Conservation (phyloP, 768 basidiomycete species). For the Serendipita sp. region DNA sequence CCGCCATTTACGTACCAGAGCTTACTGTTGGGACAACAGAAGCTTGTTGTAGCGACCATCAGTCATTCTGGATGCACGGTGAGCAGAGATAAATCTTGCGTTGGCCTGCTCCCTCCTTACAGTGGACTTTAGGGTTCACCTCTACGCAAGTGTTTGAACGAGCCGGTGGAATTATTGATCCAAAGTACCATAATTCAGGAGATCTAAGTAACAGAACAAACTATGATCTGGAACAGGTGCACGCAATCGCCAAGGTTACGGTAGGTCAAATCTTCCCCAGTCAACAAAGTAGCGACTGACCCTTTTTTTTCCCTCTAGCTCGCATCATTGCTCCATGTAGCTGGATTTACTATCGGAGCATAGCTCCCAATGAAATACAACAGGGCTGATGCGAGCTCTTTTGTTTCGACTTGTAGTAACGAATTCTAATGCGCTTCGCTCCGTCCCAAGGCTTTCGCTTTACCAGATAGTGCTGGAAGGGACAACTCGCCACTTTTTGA, state of each 20-base stretch:
- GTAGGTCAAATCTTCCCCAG: slow-evolving; percentile 22
- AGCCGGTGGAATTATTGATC: slow-evolving; percentile 69
- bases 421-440: background rate
- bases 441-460: slow-evolving; percentile 3
- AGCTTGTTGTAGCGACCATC: slow-evolving; percentile 87
- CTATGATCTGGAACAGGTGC: slow-evolving; percentile 71
- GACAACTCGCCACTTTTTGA: slow-evolving; percentile 7
- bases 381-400: background rate
- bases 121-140: slow-evolving; percentile 63
- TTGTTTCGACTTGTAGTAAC: too few relatives aligned
- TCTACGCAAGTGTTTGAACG: slow-evolving; percentile 81
- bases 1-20: slow-evolving; percentile 68
- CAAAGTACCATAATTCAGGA: slow-evolving; percentile 74
- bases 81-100: background rate
- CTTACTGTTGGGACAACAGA: slow-evolving; percentile 49
- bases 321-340: background rate
- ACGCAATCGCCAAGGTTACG: slow-evolving; percentile 76
- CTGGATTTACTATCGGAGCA: background rate
- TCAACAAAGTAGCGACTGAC: background rate
- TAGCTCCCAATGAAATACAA: background rate
- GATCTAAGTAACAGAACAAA: slow-evolving; percentile 66
- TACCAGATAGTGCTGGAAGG: slow-evolving; percentile 1
- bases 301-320: background rate
- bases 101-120: slow-evolving; percentile 37
- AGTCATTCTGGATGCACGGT: slow-evolving; percentile 24